Percentiles rank a stretch among this genome's conserved stretches.
phyloP scores from a whole-genome alignment of 345 rosid genomes.

The Arabidopsis thaliana region TAIR10.1 NC_003070.9:8861001-8861500 shows the following conservation, averaged over 20 bases:
- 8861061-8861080: neutral
- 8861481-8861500: neutral
- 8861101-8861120: neutral
- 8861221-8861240: conserved; percentile 1
- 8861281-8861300: neutral
- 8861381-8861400: neutral
- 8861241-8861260: neutral
- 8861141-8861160: conserved; percentile 29
- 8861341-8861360: neutral
- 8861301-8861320: neutral
- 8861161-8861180: conserved; percentile 4
- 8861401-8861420: neutral
- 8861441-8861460: neutral
- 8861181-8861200: neutral
- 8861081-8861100: neutral
- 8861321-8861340: conserved; percentile 2
- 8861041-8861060: conserved; percentile 2
- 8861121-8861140: conserved; percentile 32
- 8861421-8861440: neutral
- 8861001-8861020: conserved; percentile 25
- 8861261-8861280: conserved; percentile 13
- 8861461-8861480: neutral
- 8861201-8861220: conserved; percentile 12
- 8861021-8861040: conserved; percentile 2
- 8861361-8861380: neutral